Conservation (phyloP, 2,329 filamentous ascomycete species). For the Pseudocercospora cruenta region DNA sequence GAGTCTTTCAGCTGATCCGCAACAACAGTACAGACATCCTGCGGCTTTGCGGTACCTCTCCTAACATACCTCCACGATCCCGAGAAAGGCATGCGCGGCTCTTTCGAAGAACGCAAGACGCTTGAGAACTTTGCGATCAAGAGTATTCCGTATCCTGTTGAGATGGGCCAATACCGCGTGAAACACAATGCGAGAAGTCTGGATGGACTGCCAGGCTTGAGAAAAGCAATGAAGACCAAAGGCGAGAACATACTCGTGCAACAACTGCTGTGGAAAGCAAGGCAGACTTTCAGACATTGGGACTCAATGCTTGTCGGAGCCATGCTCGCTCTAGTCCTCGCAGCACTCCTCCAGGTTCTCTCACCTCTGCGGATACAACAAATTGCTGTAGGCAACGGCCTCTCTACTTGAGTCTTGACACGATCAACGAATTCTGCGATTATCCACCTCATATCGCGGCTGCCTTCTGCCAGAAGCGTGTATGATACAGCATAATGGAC, state of each 20-base stretch:
- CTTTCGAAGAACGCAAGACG: conserved; percentile 58
- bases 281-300: conserved; percentile 29
- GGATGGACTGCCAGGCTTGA: conserved; percentile 63
- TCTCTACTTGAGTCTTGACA: not conserved
- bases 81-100: conserved; percentile 37
- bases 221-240: conserved; percentile 54
- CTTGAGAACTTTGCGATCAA: conserved; percentile 57
- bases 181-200: conserved; percentile 60
- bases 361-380: not conserved
- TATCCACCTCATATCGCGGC: not conserved
- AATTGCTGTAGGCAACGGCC: not conserved
- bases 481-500: not conserved
- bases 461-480: not conserved
- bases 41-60: conserved; percentile 66
- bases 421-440: too few relatives aligned
- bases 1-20: not conserved
- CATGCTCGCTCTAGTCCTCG: conserved; percentile 21
- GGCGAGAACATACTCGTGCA: conserved; percentile 55
- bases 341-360: not conserved
- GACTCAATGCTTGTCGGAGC: conserved; percentile 31
- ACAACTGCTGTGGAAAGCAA: conserved; percentile 34
- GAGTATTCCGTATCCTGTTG: conserved; percentile 51
- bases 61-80: conserved; percentile 44
- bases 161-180: conserved; percentile 60
- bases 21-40: conserved; percentile 62